Evolutionary conservation across 2,329 filamentous ascomycete species (phyloP), one percentile per base, ranked within the genome.

Genomic region (Hypoxylon sp.): DNA sequence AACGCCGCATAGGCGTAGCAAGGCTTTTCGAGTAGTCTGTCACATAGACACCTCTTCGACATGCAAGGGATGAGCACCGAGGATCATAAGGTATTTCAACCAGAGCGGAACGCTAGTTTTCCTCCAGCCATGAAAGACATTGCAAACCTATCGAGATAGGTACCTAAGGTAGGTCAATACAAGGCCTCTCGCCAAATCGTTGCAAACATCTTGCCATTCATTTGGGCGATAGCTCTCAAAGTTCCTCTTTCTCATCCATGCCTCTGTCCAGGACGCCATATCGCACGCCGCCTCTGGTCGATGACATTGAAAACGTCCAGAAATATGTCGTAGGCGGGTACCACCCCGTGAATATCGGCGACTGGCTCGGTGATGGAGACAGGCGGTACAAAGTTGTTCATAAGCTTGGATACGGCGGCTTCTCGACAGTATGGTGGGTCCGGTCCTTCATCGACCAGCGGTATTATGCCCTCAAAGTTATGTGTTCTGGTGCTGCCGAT

Each of bases 401-500:
- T 44, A 44, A 44, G 40, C 40, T 44, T n/a, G 40, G 40, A 44
- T 44, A 7, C 17, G 40, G 40, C 6, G 40, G 40, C 17, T 44
- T 44, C 17, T 44, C 40, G 3, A 44, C 40, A 44, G 40, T 44
- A 3, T 22, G 40, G 17, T 44, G 40, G 40, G 17, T 20, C 7
- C 40, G 20, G 6, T 20, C 17, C 17, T 44, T 8, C 17, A 7
- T 22, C 8, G 40, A 44, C 40, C 40, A 22, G 40, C 17, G 8
- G 22, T 44, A 44, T 17, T 44, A 44, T 44, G 17, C 40, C 17
- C 40, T 44, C 17, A 44, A 44, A 44, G 40, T 44, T 22, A 44
- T 44, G 40, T 51, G 27, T 17, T 30, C 49, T 10, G 37, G 17
- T 46, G 2, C 22, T 22, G 17, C 5, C 6, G 40, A 44, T 44